A percentile compares a stretch with the other conserved stretches of the same genome.
Conservation (phyloP, 2,329 filamentous ascomycete genomes). For the Pseudogymnoascus sp. region DNA sequence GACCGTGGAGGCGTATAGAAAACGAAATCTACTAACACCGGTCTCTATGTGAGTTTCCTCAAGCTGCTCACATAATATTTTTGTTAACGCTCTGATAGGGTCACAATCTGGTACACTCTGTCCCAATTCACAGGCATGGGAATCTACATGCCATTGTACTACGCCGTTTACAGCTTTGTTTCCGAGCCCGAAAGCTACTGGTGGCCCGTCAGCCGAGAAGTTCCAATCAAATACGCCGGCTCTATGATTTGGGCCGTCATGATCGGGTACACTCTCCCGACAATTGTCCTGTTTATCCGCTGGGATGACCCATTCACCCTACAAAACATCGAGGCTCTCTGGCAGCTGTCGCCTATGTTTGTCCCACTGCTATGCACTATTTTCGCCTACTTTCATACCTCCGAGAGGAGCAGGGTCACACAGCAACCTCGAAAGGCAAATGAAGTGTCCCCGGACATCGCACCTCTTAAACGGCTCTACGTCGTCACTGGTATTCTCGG, state of each 20-base stretch:
- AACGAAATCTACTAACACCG: neutral
- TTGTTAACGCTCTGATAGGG: neutral
- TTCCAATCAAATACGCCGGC: neutral
- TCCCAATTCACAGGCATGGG: neutral
- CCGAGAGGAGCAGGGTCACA: neutral
- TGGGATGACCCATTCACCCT: neutral
- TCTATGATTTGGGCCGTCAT: constrained; percentile 2
- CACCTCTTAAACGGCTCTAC: neutral
- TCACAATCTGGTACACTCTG: neutral
- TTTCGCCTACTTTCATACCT: neutral
- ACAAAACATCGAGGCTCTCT: neutral
- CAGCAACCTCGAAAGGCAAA: neutral
- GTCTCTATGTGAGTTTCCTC: neutral
- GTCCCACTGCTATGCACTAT: neutral
- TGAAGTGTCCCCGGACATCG: neutral
- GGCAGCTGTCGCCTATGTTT: neutral
- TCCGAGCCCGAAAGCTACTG: constrained; percentile 4
- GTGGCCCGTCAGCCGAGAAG: neutral
- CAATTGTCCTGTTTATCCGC: constrained; percentile 1
- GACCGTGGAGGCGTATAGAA: constrained; percentile 8
- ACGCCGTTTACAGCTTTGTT: neutral
- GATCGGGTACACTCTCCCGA: neutral
- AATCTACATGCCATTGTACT: constrained; percentile 3
- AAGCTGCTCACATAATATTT: neutral
- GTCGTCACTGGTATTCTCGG: neutral